Evolutionary conservation across 1,284 basidiomycete species (phyloP).

Genomic region (Sphagnurus paluster): DNA sequence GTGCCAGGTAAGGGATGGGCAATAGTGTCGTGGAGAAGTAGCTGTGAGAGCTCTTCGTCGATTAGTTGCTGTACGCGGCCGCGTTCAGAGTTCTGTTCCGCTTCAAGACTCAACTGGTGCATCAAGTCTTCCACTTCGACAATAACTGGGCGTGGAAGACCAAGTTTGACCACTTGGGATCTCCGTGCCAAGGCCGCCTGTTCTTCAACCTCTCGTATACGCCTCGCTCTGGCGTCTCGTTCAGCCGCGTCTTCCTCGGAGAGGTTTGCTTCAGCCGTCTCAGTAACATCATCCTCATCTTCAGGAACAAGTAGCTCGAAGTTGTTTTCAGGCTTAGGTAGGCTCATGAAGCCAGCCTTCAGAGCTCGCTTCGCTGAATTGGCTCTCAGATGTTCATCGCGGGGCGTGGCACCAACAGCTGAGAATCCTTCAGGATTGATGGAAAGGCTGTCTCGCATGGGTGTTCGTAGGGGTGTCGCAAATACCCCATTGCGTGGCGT

Average conservation of each 20-base stretch:
- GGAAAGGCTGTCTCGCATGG: conserved; percentile 86
- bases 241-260: conserved; percentile 91
- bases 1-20: conserved; percentile 90
- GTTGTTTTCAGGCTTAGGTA: conserved; percentile 96
- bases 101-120: conserved; percentile 53
- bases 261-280: conserved; percentile 25
- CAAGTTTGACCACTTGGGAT: conserved; percentile 80
- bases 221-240: conserved; percentile 78
- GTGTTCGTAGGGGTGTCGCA: conserved; percentile 86
- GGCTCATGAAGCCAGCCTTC: conserved; percentile 76
- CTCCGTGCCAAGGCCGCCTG: conserved; percentile 77
- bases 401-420: conserved; percentile 67
- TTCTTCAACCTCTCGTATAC: conserved; percentile 76
- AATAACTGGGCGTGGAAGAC: conserved; percentile 84
- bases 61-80: conserved; percentile 65
- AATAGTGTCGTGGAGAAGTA: conserved; percentile 89
- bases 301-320: conserved; percentile 94
- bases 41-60: conserved; percentile 75
- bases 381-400: conserved; percentile 65
- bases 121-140: conserved; percentile 75
- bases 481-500: conserved; percentile 63
- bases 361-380: conserved; percentile 73
- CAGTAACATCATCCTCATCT: conserved; percentile 56
- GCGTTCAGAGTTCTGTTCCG: conserved; percentile 41
- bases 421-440: conserved; percentile 79